These are phyloP conservation scores for Pichia thaimueangensis DNA, from an alignment of 805 yeast genomes.

Conservation along the genomic window DNA sequence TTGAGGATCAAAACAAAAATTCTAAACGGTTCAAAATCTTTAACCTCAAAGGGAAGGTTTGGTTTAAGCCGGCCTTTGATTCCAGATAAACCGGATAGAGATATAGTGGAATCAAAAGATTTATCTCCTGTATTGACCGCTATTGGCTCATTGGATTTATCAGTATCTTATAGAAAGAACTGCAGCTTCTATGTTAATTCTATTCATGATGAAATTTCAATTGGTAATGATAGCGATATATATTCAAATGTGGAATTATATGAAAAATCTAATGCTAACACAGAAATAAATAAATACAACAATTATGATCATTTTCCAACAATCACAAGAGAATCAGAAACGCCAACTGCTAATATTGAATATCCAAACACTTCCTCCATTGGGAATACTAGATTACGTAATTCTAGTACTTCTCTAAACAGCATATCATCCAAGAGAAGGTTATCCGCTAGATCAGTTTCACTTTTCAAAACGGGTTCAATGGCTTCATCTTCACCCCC, in stretches of 20 bases:
- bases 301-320: too few species aligned
- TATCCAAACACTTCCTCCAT: slow-evolving; percentile 1
- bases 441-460: slow-evolving; percentile 37
- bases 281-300: background rate
- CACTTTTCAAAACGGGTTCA: slow-evolving; percentile 61
- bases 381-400: slow-evolving; percentile 15
- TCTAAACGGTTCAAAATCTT: slow-evolving; percentile 72
- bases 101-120: slow-evolving; percentile 40
- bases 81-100: slow-evolving; percentile 6
- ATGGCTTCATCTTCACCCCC: slow-evolving; percentile 36
- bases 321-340: background rate
- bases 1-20: slow-evolving; percentile 49
- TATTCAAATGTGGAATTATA: background rate
- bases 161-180: slow-evolving; percentile 75
- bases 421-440: slow-evolving; percentile 23
- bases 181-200: slow-evolving; percentile 61
- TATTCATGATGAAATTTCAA: slow-evolving; percentile 22
- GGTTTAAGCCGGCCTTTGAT: slow-evolving; percentile 70
- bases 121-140: slow-evolving; percentile 71
- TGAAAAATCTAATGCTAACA: background rate
- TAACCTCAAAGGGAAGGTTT: slow-evolving; percentile 74
- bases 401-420: slow-evolving; percentile 21
- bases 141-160: slow-evolving; percentile 63
- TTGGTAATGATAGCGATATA: too few species aligned
- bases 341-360: background rate